Evolutionary conservation across 805 yeast species (phyloP), one percentile per base, ranked within the genome.

Genomic region (Yamadazyma endophytica): DNA sequence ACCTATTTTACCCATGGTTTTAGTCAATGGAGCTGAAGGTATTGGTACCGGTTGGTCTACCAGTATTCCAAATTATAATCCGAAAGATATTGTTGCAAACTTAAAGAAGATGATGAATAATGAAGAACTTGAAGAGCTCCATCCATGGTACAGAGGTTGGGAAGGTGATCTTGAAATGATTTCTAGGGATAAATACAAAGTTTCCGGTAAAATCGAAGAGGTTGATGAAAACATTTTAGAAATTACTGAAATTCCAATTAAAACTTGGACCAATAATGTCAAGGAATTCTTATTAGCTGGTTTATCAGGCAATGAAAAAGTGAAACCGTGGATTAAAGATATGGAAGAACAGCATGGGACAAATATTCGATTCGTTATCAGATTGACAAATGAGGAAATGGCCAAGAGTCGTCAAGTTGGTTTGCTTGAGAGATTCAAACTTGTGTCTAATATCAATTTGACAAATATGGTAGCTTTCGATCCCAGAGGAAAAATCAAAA

Each of bases 31-130:
- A 36, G 73, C 90, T 6, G 98, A 92, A 59, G 98, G 98, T 64
- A 92, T 92, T 56, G 98, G 98, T 40, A 89, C 98, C 28, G 98
- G 98, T 44, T 92, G 97, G 97, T 85, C 96, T 43, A 88, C 97
- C 1, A 78, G 76, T 39, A 82, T 92, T 41, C 98, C 98, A 1
- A 78, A 85, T 24, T 90, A 75, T 61, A 88, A 92, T 53, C 98
- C 98, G 0, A 47, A 56, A 9, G 97, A 90, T 51, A 67, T 92
- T 38, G 87, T 87, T 16, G 63, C 58, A 2, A 92, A 92, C 47
- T 64, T 92, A 19, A 75, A 77, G 37, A 75, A 74, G 24, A 52
- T 92, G 46, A 79, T 92, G 87, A 64, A 69, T 13, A 83, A 77
- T 7, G 82, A 86, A 47, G 83, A 77, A 21, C 52, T 77, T 59